Percentiles rank a stretch among this genome's conserved stretches.
Evolutionary conservation across 2,329 filamentous ascomycete genomes (phyloP).

Genomic region (Clonostachys chloroleuca): DNA sequence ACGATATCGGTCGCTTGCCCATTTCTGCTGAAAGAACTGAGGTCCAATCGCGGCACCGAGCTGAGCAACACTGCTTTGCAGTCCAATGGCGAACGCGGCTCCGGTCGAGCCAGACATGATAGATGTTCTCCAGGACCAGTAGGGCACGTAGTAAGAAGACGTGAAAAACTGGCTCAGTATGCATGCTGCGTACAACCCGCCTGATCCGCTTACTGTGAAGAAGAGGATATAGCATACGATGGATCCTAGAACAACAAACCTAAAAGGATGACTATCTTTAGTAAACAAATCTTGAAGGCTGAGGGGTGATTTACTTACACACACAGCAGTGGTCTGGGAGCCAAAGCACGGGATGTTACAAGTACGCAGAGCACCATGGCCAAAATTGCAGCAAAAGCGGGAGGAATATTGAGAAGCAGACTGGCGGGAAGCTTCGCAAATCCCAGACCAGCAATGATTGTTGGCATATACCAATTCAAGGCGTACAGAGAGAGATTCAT

Average conservation of each 20-base stretch:
- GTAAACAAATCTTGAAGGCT: no score
- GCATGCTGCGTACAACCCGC: not conserved
- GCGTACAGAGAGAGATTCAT: constrained; percentile 64
- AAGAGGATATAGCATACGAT: not conserved
- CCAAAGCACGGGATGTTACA: no score
- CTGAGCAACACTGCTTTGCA: not conserved
- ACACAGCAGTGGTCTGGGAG: no score
- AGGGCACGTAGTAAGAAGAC: not conserved
- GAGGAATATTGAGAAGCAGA: not conserved
- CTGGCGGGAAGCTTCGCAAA: not conserved
- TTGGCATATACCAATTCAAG: constrained; percentile 58
- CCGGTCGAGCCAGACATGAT: not conserved
- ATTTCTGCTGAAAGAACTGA: not conserved
- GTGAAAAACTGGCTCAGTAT: not conserved
- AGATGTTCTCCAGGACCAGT: not conserved
- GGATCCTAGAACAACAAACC: not conserved
- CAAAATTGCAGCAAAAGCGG: not conserved
- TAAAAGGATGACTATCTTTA: not conserved
- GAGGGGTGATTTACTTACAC: no score
- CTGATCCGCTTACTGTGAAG: not conserved
- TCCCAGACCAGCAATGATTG: constrained; percentile 1
- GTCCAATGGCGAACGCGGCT: not conserved
- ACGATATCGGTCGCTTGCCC: not conserved
- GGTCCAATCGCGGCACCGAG: not conserved
- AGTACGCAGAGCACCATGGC: no score